Evolutionary conservation across 805 yeast genomes (phyloP).

Genomic region (Vanderwaltozyma verrucispora): DNA sequence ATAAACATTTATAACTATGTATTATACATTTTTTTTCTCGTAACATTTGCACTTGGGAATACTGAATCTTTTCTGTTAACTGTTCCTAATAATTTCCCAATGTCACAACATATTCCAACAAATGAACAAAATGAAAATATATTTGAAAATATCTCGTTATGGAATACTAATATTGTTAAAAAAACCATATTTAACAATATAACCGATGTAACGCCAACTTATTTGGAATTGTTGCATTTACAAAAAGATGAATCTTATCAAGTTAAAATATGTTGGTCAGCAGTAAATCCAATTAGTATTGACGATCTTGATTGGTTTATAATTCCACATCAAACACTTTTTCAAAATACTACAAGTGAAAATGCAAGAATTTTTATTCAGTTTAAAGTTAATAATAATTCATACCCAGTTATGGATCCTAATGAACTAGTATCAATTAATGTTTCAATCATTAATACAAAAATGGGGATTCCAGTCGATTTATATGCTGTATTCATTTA

Average conservation of each 20-base stretch:
- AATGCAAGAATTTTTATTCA: constrained; percentile 9
- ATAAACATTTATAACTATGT: too few relatives aligned
- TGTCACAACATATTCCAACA: background rate
- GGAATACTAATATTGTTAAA: background rate
- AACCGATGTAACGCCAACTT: background rate
- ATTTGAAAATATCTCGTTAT: background rate
- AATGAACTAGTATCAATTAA: constrained; percentile 10
- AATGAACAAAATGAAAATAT: too few relatives aligned
- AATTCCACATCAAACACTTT: background rate
- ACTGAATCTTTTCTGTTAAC: constrained; percentile 4
- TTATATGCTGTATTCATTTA: constrained; percentile 5
- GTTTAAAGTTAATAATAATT: constrained; percentile 7
- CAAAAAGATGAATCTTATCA: constrained; percentile 12
- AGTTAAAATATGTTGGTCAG: constrained; percentile 26
- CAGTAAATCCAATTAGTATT: constrained; percentile 20
- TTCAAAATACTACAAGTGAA: constrained; percentile 2
- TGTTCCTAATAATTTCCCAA: constrained; percentile 3
- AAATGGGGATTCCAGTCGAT: constrained; percentile 20
- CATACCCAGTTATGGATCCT: constrained; percentile 12
- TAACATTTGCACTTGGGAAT: constrained; percentile 2
- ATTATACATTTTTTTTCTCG: too few relatives aligned
- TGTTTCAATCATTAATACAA: constrained; percentile 13
- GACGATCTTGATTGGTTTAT: constrained; percentile 3
- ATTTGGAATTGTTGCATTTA: constrained; percentile 10
- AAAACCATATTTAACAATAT: background rate